Percentiles rank a stretch among this genome's conserved stretches.
Conservation (phyloP, 2,329 filamentous ascomycete genomes). For the Apiospora marii region DNA sequence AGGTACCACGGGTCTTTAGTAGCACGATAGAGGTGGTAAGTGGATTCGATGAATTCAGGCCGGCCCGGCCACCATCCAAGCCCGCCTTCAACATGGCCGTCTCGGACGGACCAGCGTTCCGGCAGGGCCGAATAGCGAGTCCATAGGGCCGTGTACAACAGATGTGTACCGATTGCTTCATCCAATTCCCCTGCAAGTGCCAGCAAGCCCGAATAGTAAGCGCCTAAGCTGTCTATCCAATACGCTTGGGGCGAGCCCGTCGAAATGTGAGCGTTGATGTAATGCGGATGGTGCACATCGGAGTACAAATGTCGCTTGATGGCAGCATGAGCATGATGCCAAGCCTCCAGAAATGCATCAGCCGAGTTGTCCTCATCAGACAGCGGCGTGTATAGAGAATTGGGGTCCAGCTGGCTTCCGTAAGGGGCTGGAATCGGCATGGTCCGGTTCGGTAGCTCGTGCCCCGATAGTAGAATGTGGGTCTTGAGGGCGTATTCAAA, state of each 20-base stretch:
- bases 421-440: conserved; percentile 48
- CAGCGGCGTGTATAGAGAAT: conserved; percentile 66
- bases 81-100: conserved; percentile 83
- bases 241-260: conserved; percentile 89
- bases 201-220: conserved; percentile 92
- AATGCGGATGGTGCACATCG: conserved; percentile 85
- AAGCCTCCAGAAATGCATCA: conserved; percentile 80
- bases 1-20: conserved; percentile 97
- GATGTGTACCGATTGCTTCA: conserved; percentile 87
- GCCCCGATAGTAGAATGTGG: conserved; percentile 86
- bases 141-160: conserved; percentile 93
- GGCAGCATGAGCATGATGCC: conserved; percentile 85
- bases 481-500: conserved; percentile 98
- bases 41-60: conserved; percentile 96
- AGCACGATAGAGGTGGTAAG: conserved; percentile 93
- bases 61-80: conserved; percentile 95
- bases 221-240: conserved; percentile 96
- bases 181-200: conserved; percentile 88
- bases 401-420: conserved; percentile 66
- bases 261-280: conserved; percentile 86
- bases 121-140: conserved; percentile 92
- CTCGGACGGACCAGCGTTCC: conserved; percentile 89
- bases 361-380: conserved; percentile 73
- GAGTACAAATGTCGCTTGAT: conserved; percentile 94
- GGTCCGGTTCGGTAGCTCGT: conserved; percentile 63